Conservation (phyloP, 495 filamentous ascomycete genomes). For the Articulospora tetracladia region DNA sequence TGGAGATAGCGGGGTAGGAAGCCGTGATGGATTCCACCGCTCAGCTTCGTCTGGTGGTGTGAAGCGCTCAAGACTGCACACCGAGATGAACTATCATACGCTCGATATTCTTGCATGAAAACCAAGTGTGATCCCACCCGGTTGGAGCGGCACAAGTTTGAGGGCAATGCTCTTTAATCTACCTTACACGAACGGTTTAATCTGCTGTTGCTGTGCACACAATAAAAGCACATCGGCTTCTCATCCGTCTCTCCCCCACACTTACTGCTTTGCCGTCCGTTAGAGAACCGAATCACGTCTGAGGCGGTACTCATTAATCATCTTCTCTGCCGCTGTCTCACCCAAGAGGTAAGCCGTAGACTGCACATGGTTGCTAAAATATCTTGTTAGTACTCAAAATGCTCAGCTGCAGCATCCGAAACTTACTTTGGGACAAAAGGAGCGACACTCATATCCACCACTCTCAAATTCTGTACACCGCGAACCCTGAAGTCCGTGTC, state of each 20-base stretch:
- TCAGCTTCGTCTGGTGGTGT: background rate
- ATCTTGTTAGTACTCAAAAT: background rate
- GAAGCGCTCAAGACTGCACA: background rate
- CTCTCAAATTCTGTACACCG: slow-evolving; percentile 40
- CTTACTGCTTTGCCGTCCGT: background rate
- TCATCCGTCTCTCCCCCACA: background rate
- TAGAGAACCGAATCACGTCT: no score
- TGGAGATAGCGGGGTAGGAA: background rate
- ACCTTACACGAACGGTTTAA: no score
- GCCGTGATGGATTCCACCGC: background rate
- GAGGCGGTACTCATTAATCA: slow-evolving; percentile 37
- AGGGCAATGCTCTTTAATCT: no score
- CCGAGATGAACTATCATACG: background rate
- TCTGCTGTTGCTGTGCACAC: no score
- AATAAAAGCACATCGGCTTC: no score
- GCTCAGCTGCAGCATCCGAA: background rate
- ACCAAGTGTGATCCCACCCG: no score
- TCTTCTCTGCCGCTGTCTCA: slow-evolving; percentile 37
- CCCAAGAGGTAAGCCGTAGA: slow-evolving; percentile 35
- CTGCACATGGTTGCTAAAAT: slow-evolving; percentile 33
- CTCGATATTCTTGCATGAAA: no score
- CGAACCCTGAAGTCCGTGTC: slow-evolving; percentile 40
- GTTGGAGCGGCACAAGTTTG: no score
- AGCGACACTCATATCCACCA: slow-evolving; percentile 50
- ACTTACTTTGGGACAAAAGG: slow-evolving; percentile 30